These are phyloP conservation scores for Globisporangium spinosum DNA, from an alignment of 352 stramenopile genomes.

Conservation along the genomic window DNA sequence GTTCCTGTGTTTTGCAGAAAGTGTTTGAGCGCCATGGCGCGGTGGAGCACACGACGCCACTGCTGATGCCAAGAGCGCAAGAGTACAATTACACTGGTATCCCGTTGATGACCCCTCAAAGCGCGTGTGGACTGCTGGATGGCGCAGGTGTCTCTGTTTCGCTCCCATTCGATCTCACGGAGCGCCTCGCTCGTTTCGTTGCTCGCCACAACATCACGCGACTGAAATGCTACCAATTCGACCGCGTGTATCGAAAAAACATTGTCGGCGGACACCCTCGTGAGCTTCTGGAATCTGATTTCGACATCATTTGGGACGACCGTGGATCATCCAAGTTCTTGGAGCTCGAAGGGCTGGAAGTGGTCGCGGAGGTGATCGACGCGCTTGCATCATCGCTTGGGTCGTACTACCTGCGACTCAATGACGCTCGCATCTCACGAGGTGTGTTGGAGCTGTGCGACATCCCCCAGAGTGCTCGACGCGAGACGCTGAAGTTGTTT, in stretches of 20 bases:
- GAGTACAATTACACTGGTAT: conserved; percentile 73
- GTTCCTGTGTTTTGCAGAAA: conserved; percentile 33
- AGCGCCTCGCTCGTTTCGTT: conserved; percentile 77
- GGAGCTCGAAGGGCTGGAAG: conserved; percentile 72
- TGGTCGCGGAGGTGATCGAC: conserved; percentile 74
- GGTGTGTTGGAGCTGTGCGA: conserved; percentile 70
- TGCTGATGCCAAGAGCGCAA: conserved; percentile 69
- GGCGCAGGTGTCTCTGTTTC: conserved; percentile 74
- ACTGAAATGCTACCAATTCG: conserved; percentile 85
- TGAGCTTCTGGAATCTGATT: conserved; percentile 79
- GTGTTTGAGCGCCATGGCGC: conserved; percentile 83
- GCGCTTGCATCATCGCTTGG: conserved; percentile 53
- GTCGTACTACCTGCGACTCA: conserved; percentile 77
- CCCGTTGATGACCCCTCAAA: conserved; percentile 46
- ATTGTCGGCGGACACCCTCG: conserved; percentile 70
- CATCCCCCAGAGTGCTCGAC: conserved; percentile 43
- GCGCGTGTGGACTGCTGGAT: conserved; percentile 66
- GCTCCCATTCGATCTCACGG: conserved; percentile 81
- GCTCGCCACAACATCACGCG: conserved; percentile 76
- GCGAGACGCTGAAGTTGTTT: conserved; percentile 72
- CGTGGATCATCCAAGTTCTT: conserved; percentile 56
- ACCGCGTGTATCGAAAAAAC: conserved; percentile 78
- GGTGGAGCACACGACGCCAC: conserved; percentile 68
- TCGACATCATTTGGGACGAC: conserved; percentile 86
- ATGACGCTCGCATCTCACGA: conserved; percentile 67